phyloP scores from a whole-genome alignment of 805 yeast genomes.

The Suhomyces canberraensis region DNA sequence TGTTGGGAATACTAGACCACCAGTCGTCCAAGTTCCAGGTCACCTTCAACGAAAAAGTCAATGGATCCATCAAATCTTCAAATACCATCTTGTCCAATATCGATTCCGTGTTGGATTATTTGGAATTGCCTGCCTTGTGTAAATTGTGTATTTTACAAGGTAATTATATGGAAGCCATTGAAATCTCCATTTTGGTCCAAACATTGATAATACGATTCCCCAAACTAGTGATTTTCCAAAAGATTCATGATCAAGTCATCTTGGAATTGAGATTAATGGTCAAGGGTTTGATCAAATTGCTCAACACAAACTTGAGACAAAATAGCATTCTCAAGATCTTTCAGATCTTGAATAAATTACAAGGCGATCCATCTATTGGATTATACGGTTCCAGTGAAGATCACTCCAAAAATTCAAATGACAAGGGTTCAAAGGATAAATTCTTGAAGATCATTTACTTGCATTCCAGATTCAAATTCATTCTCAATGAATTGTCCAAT shows the following conservation, averaged over 20 bases:
- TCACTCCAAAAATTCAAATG: slow-evolving; percentile 8
- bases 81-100: slow-evolving; percentile 53
- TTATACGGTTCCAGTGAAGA: slow-evolving; percentile 21
- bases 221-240: slow-evolving; percentile 47
- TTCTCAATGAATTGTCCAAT: slow-evolving; percentile 56
- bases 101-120: slow-evolving; percentile 68
- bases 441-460: slow-evolving; percentile 54
- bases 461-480: slow-evolving; percentile 66
- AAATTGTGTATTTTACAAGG: slow-evolving; percentile 83
- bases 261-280: slow-evolving; percentile 63
- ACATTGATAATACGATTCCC: slow-evolving; percentile 71
- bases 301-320: slow-evolving; percentile 75
- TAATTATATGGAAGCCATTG: slow-evolving; percentile 85
- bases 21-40: slow-evolving; percentile 11
- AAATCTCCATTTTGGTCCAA: slow-evolving; percentile 70
- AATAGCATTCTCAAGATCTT: slow-evolving; percentile 76
- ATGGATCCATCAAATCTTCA: slow-evolving; percentile 19
- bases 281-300: slow-evolving; percentile 60
- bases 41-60: slow-evolving; percentile 20
- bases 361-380: slow-evolving; percentile 16
- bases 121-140: slow-evolving; percentile 81
- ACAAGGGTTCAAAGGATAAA: slow-evolving; percentile 7
- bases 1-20: slow-evolving; percentile 12
- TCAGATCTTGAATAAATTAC: slow-evolving; percentile 66
- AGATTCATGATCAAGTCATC: slow-evolving; percentile 50